Conservation (phyloP, 1,139 yeast species). For the Kluyveromyces marxianus region DNA sequence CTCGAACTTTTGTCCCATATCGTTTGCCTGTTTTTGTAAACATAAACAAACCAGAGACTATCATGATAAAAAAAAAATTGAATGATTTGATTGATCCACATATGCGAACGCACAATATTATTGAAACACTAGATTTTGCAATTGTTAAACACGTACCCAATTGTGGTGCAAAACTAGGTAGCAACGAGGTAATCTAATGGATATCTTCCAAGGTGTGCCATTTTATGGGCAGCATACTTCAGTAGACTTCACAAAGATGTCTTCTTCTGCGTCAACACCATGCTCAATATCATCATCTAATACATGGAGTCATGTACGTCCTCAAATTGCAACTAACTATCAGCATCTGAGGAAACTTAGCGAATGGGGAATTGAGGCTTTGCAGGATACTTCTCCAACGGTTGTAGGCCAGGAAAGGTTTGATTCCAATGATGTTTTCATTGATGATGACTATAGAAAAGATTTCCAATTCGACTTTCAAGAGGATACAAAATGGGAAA, state of each 20-base stretch:
- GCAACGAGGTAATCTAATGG: neutral
- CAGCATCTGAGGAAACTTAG: constrained; percentile 6
- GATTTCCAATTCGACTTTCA: neutral
- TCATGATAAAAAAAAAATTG: neutral
- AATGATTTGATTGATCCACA: neutral
- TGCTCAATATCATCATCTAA: constrained; percentile 2
- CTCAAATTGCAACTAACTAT: neutral
- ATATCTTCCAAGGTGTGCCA: neutral
- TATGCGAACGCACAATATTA: too few relatives aligned
- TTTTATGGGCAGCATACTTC: neutral
- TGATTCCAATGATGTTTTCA: constrained; percentile 2
- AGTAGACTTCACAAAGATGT: neutral
- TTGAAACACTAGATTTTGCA: too few relatives aligned
- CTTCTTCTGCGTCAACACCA: neutral
- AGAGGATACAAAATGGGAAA: constrained; percentile 1
- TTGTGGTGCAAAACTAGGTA: too few relatives aligned
- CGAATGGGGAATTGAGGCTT: constrained; percentile 12
- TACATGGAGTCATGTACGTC: neutral
- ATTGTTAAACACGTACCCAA: too few relatives aligned
- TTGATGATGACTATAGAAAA: constrained; percentile 3
- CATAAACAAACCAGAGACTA: constrained; percentile 3
- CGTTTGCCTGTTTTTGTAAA: constrained; percentile 1
- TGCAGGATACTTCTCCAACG: constrained; percentile 23
- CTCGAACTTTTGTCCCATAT: neutral
- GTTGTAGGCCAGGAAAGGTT: constrained; percentile 10